These are phyloP conservation scores for Aspergillus carlsbadensis DNA, from an alignment of 495 filamentous ascomycete species.

Conservation along the genomic window DNA sequence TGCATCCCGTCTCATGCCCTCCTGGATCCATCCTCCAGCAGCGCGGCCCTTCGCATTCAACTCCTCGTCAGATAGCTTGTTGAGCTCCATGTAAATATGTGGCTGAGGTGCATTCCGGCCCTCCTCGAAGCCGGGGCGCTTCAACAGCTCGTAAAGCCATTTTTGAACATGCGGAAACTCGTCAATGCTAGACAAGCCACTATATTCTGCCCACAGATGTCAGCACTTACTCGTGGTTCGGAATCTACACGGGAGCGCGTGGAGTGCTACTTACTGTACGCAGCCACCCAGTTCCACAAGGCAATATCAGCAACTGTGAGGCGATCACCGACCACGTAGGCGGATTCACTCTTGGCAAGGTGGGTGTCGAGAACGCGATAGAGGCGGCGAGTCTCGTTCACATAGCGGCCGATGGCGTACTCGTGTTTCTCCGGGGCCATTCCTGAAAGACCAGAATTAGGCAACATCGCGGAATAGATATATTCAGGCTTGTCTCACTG, in stretches of 20 bases:
- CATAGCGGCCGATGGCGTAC: neutral
- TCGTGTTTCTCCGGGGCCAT: slow-evolving; percentile 1
- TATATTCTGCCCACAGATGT: neutral
- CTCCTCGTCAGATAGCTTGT: slow-evolving; percentile 1
- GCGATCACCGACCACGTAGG: neutral
- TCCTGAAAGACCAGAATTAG: too few species aligned
- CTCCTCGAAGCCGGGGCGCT: neutral
- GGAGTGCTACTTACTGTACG: neutral
- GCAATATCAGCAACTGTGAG: neutral
- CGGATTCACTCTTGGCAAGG: neutral
- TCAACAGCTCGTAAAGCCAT: neutral
- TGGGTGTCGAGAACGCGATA: neutral
- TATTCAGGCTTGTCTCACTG: too few species aligned
- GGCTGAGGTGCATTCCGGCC: neutral
- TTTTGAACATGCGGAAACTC: slow-evolving; percentile 1
- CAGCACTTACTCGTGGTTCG: too few species aligned
- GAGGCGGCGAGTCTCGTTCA: neutral
- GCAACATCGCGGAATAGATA: too few species aligned
- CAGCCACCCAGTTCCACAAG: slow-evolving; percentile 1
- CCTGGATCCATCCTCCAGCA: neutral
- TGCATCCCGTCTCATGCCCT: too few species aligned
- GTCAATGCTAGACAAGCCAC: slow-evolving; percentile 4
- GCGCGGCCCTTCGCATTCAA: neutral
- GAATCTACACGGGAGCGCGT: neutral
- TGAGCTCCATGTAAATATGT: neutral